A percentile compares a stretch with the other conserved stretches of the same genome.
Evolutionary conservation across 805 yeast genomes (phyloP).

Genomic region (Candida jianshihensis): DNA sequence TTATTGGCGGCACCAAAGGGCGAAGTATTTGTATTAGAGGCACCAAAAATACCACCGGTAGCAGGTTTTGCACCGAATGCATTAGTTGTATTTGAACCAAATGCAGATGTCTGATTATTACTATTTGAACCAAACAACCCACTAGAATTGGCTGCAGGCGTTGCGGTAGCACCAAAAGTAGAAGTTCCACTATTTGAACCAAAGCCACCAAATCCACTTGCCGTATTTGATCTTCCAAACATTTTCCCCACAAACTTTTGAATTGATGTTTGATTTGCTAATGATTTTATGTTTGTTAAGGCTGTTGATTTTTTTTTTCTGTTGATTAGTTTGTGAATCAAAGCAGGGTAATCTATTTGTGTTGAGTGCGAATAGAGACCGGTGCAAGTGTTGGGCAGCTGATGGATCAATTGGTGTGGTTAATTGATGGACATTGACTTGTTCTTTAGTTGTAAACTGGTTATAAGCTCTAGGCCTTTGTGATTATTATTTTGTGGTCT

Average conservation of each 20-base stretch:
- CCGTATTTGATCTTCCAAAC: slow-evolving; percentile 22
- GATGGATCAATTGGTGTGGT: too few species aligned
- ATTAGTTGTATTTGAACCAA: slow-evolving; percentile 12
- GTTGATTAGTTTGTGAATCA: too few species aligned
- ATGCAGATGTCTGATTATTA: slow-evolving; percentile 15
- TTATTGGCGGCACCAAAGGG: slow-evolving; percentile 28
- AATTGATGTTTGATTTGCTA: too few species aligned
- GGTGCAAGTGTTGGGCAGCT: too few species aligned
- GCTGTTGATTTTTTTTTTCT: not conserved
- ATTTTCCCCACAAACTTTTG: too few species aligned
- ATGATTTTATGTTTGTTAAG: not conserved
- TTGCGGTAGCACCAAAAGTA: slow-evolving; percentile 12
- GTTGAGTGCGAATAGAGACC: too few species aligned
- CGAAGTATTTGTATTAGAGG: slow-evolving; percentile 23
- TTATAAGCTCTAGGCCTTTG: too few species aligned
- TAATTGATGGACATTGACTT: too few species aligned
- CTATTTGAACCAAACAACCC: slow-evolving; percentile 20
- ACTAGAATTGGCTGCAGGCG: slow-evolving; percentile 11
- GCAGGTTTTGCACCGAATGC: slow-evolving; percentile 3
- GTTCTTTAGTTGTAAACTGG: too few species aligned
- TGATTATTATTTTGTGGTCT: too few species aligned
- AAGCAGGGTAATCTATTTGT: too few species aligned
- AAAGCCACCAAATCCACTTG: slow-evolving; percentile 27
- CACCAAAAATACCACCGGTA: slow-evolving; percentile 10
- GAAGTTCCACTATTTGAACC: slow-evolving; percentile 21